phyloP scores from a whole-genome alignment of 495 filamentous ascomycete genomes.

The Talaromyces proteolyticus region DNA sequence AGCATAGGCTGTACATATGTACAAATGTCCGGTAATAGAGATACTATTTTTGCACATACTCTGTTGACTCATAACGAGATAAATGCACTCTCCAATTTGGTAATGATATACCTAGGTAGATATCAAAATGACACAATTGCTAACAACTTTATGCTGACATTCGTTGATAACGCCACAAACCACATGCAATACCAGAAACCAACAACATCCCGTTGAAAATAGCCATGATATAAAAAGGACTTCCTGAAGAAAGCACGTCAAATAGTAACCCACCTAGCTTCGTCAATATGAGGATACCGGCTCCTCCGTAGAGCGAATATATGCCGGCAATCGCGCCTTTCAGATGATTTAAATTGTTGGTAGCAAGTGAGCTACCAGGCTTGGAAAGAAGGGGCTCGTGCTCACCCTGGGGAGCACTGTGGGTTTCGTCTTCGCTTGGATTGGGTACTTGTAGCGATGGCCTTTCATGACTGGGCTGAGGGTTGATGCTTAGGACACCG shows the following conservation, averaged over 20 bases:
- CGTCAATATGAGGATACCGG: slow-evolving; percentile 83
- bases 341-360: slow-evolving; percentile 38
- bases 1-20: too few relatives aligned
- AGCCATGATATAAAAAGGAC: slow-evolving; percentile 91
- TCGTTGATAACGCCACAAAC: neutral
- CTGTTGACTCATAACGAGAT: too few relatives aligned
- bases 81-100: too few relatives aligned
- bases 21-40: too few relatives aligned
- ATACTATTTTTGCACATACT: too few relatives aligned
- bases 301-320: slow-evolving; percentile 87
- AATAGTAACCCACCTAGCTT: slow-evolving; percentile 88
- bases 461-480: neutral
- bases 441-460: neutral
- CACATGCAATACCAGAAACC: slow-evolving; percentile 40
- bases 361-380: neutral
- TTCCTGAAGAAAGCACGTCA: slow-evolving; percentile 59
- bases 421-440: slow-evolving; percentile 10
- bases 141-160: too few relatives aligned
- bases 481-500: slow-evolving; percentile 54
- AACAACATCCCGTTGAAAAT: slow-evolving; percentile 73
- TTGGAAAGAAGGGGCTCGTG: slow-evolving; percentile 25
- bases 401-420: slow-evolving; percentile 19
- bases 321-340: slow-evolving; percentile 94
- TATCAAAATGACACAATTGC: too few relatives aligned
- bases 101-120: too few relatives aligned